phyloP scores from a whole-genome alignment of 1,139 yeast genomes.

The Pichia sp. region DNA sequence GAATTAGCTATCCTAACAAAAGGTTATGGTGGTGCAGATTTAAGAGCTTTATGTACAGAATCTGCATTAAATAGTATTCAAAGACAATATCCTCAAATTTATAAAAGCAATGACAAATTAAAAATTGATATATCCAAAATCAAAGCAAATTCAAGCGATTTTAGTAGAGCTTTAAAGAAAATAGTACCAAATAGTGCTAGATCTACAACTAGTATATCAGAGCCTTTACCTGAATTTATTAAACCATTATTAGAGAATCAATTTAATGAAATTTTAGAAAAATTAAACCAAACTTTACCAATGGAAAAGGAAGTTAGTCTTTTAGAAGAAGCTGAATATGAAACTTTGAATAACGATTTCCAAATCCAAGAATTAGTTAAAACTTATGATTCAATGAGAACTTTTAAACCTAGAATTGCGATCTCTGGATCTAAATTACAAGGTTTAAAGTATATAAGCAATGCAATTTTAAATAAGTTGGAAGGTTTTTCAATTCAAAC shows the following conservation, averaged over 20 bases:
- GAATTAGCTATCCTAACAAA: conserved; percentile 78
- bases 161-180: conserved; percentile 78
- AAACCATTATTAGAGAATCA: conserved; percentile 53
- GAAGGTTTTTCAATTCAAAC: conserved; percentile 91
- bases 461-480: conserved; percentile 73
- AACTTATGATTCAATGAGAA: conserved; percentile 55
- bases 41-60: conserved; percentile 91
- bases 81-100: conserved; percentile 89
- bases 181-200: conserved; percentile 92
- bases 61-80: conserved; percentile 81
- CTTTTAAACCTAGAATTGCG: conserved; percentile 76
- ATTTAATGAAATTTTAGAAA: conserved; percentile 41
- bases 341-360: conserved; percentile 59
- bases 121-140: conserved; percentile 66
- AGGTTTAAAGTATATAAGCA: conserved; percentile 83
- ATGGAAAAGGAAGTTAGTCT: conserved; percentile 50
- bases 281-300: conserved; percentile 60
- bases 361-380: conserved; percentile 56
- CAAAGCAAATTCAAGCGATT: conserved; percentile 77
- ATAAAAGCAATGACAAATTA: conserved; percentile 67
- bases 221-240: conserved; percentile 73
- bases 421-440: conserved; percentile 72
- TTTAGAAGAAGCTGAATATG: conserved; percentile 65
- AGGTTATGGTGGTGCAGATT: conserved; percentile 98
- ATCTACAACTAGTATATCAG: conserved; percentile 61